Percentiles rank a stretch among this genome's conserved stretches.
These are phyloP conservation scores for Pseudogymnoascus sp. DNA, from an alignment of 2,329 filamentous ascomycete species.

Conservation along the genomic window DNA sequence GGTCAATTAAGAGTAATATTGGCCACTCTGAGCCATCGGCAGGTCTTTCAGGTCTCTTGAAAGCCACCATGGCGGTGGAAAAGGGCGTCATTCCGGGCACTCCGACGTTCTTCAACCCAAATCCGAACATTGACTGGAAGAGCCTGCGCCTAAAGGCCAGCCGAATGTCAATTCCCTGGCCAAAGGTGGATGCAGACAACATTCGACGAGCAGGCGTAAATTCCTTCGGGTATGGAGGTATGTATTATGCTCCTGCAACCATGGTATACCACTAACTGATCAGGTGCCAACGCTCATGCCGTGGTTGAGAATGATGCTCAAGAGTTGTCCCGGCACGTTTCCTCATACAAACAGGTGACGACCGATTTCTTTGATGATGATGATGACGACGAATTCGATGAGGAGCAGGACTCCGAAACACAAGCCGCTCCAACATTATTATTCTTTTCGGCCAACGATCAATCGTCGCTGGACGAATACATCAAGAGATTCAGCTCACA, in stretches of 20 bases:
- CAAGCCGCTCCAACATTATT: conserved; percentile 13
- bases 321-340: neutral
- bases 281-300: neutral
- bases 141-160: no score
- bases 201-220: conserved; percentile 18
- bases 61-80: conserved; percentile 25
- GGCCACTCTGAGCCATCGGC: conserved; percentile 23
- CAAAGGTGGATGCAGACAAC: neutral
- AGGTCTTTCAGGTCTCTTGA: conserved; percentile 20
- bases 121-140: conserved; percentile 13
- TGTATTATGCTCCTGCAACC: neutral
- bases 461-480: conserved; percentile 22
- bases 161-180: neutral
- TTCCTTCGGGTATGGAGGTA: conserved; percentile 36
- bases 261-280: conserved; percentile 15
- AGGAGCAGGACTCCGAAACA: conserved; percentile 8
- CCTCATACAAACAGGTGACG: neutral
- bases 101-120: conserved; percentile 26
- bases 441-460: conserved; percentile 22
- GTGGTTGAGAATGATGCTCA: neutral
- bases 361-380: conserved; percentile 10
- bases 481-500: conserved; percentile 20
- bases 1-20: conserved; percentile 23
- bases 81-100: conserved; percentile 25
- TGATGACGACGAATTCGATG: conserved; percentile 10